These are phyloP conservation scores for Periconia sp. DNA, from an alignment of 2,329 filamentous ascomycete genomes.

Conservation along the genomic window DNA sequence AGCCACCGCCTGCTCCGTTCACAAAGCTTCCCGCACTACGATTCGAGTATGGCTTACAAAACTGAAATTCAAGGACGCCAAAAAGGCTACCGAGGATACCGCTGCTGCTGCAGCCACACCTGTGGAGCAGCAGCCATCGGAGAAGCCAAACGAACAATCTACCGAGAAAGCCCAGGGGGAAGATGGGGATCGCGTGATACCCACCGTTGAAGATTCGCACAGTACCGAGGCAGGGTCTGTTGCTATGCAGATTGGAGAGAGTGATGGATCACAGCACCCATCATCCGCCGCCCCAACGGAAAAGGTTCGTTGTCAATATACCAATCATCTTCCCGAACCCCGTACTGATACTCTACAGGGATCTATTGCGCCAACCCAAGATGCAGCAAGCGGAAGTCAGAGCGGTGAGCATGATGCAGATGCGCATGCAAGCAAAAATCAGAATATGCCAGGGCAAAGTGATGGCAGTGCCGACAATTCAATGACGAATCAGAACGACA, in stretches of 20 bases:
- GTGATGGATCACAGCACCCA: background rate
- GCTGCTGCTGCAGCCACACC: conserved; percentile 23
- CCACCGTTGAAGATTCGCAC: background rate
- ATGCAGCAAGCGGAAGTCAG: conserved; percentile 7
- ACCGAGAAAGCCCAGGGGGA: conserved; percentile 17
- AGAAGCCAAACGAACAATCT: background rate
- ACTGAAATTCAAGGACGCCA: conserved; percentile 66
- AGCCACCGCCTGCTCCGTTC: conserved; percentile 80
- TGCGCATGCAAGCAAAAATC: conserved; percentile 16
- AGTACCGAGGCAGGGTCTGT: background rate
- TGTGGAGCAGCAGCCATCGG: background rate
- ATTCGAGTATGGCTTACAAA: conserved; percentile 90
- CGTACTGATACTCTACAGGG: conserved; percentile 2
- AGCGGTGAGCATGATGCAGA: conserved; percentile 17
- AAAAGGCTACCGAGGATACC: conserved; percentile 33
- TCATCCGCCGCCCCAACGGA: background rate
- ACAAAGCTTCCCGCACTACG: conserved; percentile 89
- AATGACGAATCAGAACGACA: conserved; percentile 28
- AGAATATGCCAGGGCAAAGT: conserved; percentile 18
- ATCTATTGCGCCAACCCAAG: conserved; percentile 11
- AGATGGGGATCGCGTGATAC: background rate
- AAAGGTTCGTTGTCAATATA: background rate
- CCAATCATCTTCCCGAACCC: background rate
- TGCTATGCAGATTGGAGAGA: background rate
- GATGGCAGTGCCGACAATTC: conserved; percentile 20